Evolutionary conservation across 192 early-diverging fungal species (phyloP).

Genomic region (Entomortierella parvispora): DNA sequence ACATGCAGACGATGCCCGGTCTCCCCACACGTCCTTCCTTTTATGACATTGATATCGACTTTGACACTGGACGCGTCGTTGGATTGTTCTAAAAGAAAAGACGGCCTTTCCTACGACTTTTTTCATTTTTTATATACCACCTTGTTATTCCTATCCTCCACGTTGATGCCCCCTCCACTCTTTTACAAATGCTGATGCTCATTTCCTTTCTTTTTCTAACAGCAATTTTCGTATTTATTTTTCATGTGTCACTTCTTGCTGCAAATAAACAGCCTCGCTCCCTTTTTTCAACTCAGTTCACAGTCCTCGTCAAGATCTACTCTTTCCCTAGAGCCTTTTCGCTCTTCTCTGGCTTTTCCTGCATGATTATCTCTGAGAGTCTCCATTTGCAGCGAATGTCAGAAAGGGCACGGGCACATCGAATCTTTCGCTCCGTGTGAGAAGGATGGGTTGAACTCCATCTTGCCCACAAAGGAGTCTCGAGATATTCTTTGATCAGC

Average conservation of each 20-base stretch:
- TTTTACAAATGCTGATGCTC: not conserved
- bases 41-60: slow-evolving; percentile 95
- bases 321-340: too few relatives aligned
- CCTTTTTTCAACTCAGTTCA: not conserved
- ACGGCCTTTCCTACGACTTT: too few relatives aligned
- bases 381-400: too few relatives aligned
- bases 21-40: slow-evolving; percentile 95
- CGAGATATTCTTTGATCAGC: too few relatives aligned
- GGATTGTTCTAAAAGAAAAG: slow-evolving; percentile 85
- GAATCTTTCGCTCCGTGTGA: too few relatives aligned
- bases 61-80: slow-evolving; percentile 80
- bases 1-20: slow-evolving; percentile 99
- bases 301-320: too few relatives aligned
- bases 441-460: too few relatives aligned
- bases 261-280: not conserved
- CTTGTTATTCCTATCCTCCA: not conserved
- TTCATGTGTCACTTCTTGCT: not conserved
- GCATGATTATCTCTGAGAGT: too few relatives aligned
- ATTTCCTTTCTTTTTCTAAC: not conserved
- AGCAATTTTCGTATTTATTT: not conserved
- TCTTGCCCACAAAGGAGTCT: too few relatives aligned
- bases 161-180: not conserved
- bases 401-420: too few relatives aligned
- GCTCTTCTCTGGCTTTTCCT: too few relatives aligned
- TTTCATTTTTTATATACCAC: not conserved